These are phyloP conservation scores for Russula sp. DNA, from an alignment of 768 basidiomycete genomes.

Conservation along the genomic window DNA sequence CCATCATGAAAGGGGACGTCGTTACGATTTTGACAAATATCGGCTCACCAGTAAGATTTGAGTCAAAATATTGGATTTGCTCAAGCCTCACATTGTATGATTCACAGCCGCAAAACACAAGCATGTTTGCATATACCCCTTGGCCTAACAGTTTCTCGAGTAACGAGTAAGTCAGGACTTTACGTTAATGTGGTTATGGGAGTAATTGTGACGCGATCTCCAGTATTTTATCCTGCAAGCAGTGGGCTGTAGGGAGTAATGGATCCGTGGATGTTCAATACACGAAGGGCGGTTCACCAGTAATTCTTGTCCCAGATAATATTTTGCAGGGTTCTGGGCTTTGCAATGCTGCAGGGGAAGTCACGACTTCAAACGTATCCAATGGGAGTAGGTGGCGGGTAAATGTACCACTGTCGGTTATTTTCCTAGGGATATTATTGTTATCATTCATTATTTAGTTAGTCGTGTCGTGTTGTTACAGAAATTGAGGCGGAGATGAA, in stretches of 20 bases:
- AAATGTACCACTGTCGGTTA: background rate
- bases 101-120: conserved; percentile 53
- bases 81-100: background rate
- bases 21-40: conserved; percentile 66
- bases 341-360: conserved; percentile 31
- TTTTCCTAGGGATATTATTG: background rate
- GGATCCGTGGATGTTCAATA: conserved; percentile 64
- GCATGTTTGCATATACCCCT: conserved; percentile 56
- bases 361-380: background rate
- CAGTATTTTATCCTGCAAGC: conserved; percentile 62
- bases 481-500: conserved; percentile 24
- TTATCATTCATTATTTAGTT: background rate
- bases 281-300: conserved; percentile 57
- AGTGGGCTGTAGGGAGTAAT: conserved; percentile 65
- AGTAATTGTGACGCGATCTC: conserved; percentile 13
- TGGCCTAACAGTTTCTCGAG: conserved; percentile 48
- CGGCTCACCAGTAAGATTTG: conserved; percentile 59
- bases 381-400: background rate
- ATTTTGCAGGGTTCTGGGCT: conserved; percentile 40
- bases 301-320: conserved; percentile 49
- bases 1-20: conserved; percentile 61
- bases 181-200: background rate
- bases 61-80: background rate
- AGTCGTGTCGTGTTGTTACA: background rate
- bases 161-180: conserved; percentile 52